Base-by-base conservation (phyloP, 129 eudicot genomes). In the Silybum marianum region DNA sequence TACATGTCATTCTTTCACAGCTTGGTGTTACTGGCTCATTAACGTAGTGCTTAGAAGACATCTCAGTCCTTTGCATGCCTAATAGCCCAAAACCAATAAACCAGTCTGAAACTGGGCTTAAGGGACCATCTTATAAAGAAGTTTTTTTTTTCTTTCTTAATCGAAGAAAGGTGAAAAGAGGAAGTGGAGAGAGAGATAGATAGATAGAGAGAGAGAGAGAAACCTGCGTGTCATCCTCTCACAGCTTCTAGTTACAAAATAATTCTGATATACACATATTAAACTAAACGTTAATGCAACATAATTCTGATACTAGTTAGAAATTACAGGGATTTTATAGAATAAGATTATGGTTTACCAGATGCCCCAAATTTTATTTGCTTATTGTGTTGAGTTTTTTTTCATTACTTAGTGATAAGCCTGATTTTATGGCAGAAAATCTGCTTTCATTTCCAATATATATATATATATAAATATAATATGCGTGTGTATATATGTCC, bases 191-290 rank as follows among this genome's bases (percentile, higher is more conserved):
- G n/a, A n/a, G n/a, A n/a, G n/a, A n/a, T n/a, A n/a, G n/a, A n/a
- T n/a, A n/a, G n/a, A n/a, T n/a, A n/a, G n/a, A n/a, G n/a, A n/a
- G n/a, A n/a, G n/a, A n/a, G n/a, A n/a, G n/a, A n/a, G n/a, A n/a
- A n/a, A n/a, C n/a, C n/a, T n/a, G n/a, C n/a, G n/a, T n/a, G n/a
- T n/a, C n/a, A n/a, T n/a, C n/a, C n/a, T n/a, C n/a, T n/a, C n/a
- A n/a, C n/a, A n/a, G n/a, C n/a, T n/a, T n/a, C n/a, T n/a, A n/a
- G n/a, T n/a, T n/a, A n/a, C n/a, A n/a, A n/a, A n/a, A n/a, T n/a
- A n/a, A n/a, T n/a, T n/a, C n/a, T n/a, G n/a, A n/a, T n/a, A n/a
- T 58, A 58, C 66, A 58, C 66, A 58, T 54, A 54, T 58, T 58
- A 58, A 6, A 9, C 66, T 58, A n/a, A 48, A 58, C 23, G n/a